Conservation (phyloP, 345 rosid genomes). For the Leavenworthia alabamica region DNA sequence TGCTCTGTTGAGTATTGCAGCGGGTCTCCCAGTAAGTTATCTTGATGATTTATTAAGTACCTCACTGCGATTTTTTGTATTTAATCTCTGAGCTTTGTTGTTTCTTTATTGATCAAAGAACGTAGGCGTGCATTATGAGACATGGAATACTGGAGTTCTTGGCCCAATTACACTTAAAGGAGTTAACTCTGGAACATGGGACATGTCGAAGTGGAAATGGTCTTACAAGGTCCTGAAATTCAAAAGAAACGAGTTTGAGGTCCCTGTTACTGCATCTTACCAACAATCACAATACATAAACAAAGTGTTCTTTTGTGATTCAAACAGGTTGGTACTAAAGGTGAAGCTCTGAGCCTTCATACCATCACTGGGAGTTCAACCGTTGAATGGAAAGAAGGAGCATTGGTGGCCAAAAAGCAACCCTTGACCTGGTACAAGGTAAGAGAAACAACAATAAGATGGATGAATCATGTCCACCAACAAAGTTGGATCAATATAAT, state of each 20-base stretch:
- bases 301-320: not conserved
- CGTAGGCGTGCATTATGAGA: constrained; percentile 80
- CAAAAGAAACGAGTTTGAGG: not conserved
- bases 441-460: constrained; percentile 8
- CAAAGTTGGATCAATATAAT: not conserved
- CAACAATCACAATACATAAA: not conserved
- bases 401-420: constrained; percentile 34
- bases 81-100: not conserved
- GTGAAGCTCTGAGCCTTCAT: constrained; percentile 52
- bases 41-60: not conserved
- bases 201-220: constrained; percentile 78
- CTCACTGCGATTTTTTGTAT: not conserved
- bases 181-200: constrained; percentile 53
- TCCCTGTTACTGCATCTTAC: not conserved
- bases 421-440: constrained; percentile 92
- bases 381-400: constrained; percentile 49
- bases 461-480: not conserved
- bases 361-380: constrained; percentile 37
- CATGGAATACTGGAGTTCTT: constrained; percentile 73
- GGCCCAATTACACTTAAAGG: constrained; percentile 74
- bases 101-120: constrained; percentile 42
- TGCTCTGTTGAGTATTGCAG: constrained; percentile 63
- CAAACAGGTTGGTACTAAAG: constrained; percentile 66
- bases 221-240: constrained; percentile 58
- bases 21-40: constrained; percentile 77